Evolutionary conservation across 495 filamentous ascomycete genomes (phyloP), one percentile per base, ranked within the genome.

Genomic region (Trichoderma reesei): DNA sequence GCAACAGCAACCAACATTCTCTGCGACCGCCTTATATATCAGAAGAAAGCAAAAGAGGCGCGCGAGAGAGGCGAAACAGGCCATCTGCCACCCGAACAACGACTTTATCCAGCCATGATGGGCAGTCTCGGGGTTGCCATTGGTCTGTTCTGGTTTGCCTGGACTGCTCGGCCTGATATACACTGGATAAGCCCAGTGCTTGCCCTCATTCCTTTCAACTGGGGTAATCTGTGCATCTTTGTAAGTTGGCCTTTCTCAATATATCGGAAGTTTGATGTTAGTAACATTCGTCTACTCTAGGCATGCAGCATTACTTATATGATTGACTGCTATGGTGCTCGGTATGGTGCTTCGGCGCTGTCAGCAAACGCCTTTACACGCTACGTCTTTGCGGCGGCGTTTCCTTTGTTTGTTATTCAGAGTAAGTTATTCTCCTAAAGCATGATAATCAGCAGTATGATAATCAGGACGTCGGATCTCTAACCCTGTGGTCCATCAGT

Each of bases 1-100:
- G 86, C 86, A 39, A 91, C 91, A 1, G 65, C 84, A 44, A 75
- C 92, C 18, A 87, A 84, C 63, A 87, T 94, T 71, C 5, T 81
- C 0, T 73, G 76, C 63, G 78, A 85, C 67, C 59, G 62, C 38
- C 65, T 63, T 5, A 68, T 75, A n/a, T 80, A 76, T 67, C 72
- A 68, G 33, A 72, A 66, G 51, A 68, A 61, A 68, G 68, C 59
- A 42, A 68, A 36, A 63, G 69, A 60, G 66, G 64, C 10, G 70
- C 69, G 16, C 59, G 64, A 16, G 68, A 65, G 26, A 10, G 51
- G 51, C 8, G 51, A 56, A 16, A 56, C 51, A 13, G 51, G 51
- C 16, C 56, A 64, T 36, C 68, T 78, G 0, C 75, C 71, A 10
- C 83, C 79, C 1, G 86, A 83, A 60, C 72, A 83, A 62, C 75